Conservation (phyloP, 371 early-diverging fungal species). For the Sporodiniella umbellata region DNA sequence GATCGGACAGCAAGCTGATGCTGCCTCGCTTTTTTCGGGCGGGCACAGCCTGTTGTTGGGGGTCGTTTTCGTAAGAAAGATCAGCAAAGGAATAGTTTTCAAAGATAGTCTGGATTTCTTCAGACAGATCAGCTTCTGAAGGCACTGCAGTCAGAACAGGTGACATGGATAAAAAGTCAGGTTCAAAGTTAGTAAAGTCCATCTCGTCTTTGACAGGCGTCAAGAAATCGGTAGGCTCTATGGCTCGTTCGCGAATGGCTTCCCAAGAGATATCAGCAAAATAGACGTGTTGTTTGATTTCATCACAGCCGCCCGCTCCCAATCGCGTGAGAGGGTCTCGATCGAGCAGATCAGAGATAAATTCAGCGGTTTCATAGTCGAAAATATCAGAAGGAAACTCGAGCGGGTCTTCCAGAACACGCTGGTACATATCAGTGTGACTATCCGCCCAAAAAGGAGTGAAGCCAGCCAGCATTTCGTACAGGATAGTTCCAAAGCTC, state of each 20-base stretch:
- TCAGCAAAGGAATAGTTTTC: constrained; percentile 55
- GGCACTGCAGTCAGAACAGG: constrained; percentile 45
- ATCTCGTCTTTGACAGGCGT: constrained; percentile 50
- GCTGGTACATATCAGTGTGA: constrained; percentile 76
- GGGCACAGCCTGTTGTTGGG: background rate
- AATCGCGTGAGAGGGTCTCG: constrained; percentile 64
- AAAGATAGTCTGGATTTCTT: constrained; percentile 54
- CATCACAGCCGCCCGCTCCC: constrained; percentile 57
- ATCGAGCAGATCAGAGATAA: constrained; percentile 63
- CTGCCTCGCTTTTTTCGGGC: constrained; percentile 41
- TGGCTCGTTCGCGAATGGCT: constrained; percentile 51
- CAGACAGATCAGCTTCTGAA: constrained; percentile 40
- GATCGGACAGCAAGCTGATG: constrained; percentile 44
- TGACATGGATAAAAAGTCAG: constrained; percentile 40
- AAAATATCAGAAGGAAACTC: constrained; percentile 65
- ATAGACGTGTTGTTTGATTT: constrained; percentile 69
- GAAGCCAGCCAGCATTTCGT: constrained; percentile 75
- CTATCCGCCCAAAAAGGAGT: constrained; percentile 83
- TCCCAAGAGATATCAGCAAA: constrained; percentile 72
- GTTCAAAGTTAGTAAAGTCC: constrained; percentile 69
- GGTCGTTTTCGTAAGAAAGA: constrained; percentile 12
- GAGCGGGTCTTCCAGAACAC: constrained; percentile 74
- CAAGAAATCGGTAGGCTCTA: constrained; percentile 50
- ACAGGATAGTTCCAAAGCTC: constrained; percentile 93
- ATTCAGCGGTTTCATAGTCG: constrained; percentile 52